Evolutionary conservation across 192 early-diverging fungal species (phyloP), one percentile per base, ranked within the genome.

Genomic region (Coemansia sp.): DNA sequence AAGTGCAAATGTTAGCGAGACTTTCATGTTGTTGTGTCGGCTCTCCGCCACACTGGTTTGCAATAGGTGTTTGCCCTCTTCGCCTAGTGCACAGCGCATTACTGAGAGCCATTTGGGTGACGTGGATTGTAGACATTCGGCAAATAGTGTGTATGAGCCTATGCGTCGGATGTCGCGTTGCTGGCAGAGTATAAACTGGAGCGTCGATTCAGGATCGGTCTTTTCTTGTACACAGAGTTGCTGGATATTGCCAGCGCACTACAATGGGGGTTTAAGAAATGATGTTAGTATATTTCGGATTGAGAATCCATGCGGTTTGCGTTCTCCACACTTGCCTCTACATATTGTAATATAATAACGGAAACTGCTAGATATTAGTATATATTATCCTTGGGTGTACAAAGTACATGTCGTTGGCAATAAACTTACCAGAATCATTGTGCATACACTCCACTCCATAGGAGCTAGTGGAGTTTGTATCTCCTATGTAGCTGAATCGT

Each of bases 181-280:
- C 50, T 77, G 75, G 57, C 80, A 83, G 48, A 83, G 62, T 3
- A 83, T 57, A 27, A 72, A 75, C 38, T 83, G 63, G 2, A 83
- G 76, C n/a, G 80, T 64, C 11, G 68, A 65, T 23, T 66, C 64
- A 21, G 73, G 3, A 10, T 65, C 72, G 5, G 72, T 34, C 44
- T 83, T 77, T 37, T 83, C 67, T 63, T 83, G 80, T 8, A 78
- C 76, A 27, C 80, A 83, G 19, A 83, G 76, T 10, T 83, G 80
- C 62, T 83, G 80, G 39, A 83, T 60, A 19, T 83, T 78, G 14
- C 73, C 80, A 62, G 77, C 72, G 10, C 80, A 83, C 80, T 83
- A 83, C 62, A 64, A 5, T 5, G 8, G 7, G 1, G 8, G 0
- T 9, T 36, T 6, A 5, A 31, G n/a, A 46, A 46, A 2, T 4